phyloP scores from a whole-genome alignment of 2,329 filamentous ascomycete genomes.

The Beauveria asiatica region DNA sequence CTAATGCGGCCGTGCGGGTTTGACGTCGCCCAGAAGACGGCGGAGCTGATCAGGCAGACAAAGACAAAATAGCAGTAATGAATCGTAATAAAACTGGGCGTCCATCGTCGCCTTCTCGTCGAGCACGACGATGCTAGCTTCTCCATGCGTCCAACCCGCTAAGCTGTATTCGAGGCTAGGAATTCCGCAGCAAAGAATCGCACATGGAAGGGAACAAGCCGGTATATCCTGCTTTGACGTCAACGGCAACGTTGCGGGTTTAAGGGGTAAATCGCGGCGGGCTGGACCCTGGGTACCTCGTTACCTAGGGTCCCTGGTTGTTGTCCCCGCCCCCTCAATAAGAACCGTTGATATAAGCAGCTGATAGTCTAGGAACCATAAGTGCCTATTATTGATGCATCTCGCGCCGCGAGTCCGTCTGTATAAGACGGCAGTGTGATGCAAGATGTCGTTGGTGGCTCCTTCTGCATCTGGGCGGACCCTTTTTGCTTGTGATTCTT shows the following conservation, averaged over 20 bases:
- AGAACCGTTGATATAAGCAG: too few relatives aligned
- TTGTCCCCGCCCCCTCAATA: background rate
- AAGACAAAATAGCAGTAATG: conserved; percentile 60
- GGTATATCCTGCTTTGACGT: background rate
- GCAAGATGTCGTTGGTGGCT: too few relatives aligned
- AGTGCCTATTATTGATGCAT: too few relatives aligned
- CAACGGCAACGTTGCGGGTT: background rate
- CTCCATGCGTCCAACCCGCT: background rate
- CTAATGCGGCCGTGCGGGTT: conserved; percentile 41
- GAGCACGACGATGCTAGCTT: background rate
- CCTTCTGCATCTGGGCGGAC: too few relatives aligned
- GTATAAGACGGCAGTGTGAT: too few relatives aligned
- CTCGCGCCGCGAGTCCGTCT: too few relatives aligned
- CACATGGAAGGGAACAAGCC: background rate
- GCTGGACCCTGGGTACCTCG: background rate
- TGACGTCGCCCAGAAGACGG: conserved; percentile 54
- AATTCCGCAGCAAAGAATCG: background rate
- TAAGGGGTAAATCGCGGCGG: background rate
- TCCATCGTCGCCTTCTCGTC: conserved; percentile 22
- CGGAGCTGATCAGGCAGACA: conserved; percentile 44
- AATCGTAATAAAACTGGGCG: conserved; percentile 53
- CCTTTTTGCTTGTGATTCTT: too few relatives aligned
- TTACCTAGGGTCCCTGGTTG: background rate
- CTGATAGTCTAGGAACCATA: too few relatives aligned
- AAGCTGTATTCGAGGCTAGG: background rate